A percentile compares a stretch with the other conserved stretches of the same genome.
Evolutionary conservation across 2,329 filamentous ascomycete species (phyloP).

Genomic region (Rachicladosporium sp.): DNA sequence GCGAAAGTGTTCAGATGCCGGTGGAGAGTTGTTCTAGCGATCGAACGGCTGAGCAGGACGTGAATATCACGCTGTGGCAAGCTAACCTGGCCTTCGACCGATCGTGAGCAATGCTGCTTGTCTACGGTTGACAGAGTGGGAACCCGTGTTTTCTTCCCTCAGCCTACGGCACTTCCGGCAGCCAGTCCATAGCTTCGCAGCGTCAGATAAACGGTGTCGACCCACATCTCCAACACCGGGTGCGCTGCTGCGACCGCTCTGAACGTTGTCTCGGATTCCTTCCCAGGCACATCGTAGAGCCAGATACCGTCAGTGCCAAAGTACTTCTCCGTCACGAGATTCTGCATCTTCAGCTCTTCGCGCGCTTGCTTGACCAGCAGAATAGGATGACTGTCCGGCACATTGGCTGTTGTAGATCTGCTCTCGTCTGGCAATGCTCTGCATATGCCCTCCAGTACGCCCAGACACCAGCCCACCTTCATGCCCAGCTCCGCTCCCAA

Average conservation of each 20-base stretch:
- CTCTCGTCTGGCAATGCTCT: slow-evolving; percentile 28
- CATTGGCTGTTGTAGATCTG: slow-evolving; percentile 13
- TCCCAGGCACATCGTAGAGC: slow-evolving; percentile 43
- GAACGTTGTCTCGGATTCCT: slow-evolving; percentile 39
- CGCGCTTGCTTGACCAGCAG: slow-evolving; percentile 20
- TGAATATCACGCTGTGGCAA: background rate
- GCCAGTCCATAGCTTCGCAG: background rate
- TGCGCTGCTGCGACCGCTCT: slow-evolving; percentile 54
- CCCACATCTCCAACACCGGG: slow-evolving; percentile 55
- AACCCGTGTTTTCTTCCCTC: background rate
- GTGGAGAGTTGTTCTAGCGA: background rate
- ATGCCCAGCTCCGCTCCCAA: slow-evolving; percentile 72
- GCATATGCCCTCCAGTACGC: slow-evolving; percentile 61
- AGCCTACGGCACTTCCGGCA: background rate
- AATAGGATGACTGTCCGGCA: slow-evolving; percentile 6
- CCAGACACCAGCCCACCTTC: slow-evolving; percentile 61
- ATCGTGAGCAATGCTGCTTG: background rate
- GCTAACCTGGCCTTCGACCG: background rate
- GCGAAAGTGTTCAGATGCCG: slow-evolving; percentile 2
- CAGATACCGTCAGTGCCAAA: slow-evolving; percentile 61
- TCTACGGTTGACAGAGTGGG: background rate
- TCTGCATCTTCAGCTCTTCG: slow-evolving; percentile 36
- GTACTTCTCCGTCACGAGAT: slow-evolving; percentile 53
- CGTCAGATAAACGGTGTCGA: background rate
- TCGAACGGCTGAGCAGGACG: background rate